Conservation (phyloP, 257 asterid species). For the Penstemon newberryi region DNA sequence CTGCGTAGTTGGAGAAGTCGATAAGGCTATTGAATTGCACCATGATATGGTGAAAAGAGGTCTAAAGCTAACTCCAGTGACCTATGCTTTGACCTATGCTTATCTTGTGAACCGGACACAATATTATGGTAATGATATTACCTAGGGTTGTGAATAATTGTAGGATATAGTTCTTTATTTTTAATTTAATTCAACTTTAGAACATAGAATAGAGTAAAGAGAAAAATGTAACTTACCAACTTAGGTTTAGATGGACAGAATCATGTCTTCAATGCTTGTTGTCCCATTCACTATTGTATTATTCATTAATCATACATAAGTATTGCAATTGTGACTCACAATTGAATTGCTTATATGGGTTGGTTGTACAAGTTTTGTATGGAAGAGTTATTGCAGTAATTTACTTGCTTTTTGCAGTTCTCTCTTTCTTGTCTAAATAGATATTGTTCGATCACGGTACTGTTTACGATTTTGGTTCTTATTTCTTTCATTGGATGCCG, state of each 20-base stretch:
- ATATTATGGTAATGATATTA: neutral
- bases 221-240: neutral
- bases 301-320: slow-evolving; percentile 6
- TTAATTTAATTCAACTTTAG: slow-evolving; percentile 1
- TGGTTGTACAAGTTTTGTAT: neutral
- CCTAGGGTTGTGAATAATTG: neutral
- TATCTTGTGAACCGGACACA: slow-evolving; percentile 29
- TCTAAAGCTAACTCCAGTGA: slow-evolving; percentile 53
- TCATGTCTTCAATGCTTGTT: neutral
- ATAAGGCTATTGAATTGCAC: slow-evolving; percentile 61
- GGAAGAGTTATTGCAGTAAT: slow-evolving; percentile 3
- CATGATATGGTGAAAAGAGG: slow-evolving; percentile 66
- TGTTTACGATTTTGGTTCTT: too few species aligned
- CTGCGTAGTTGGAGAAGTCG: slow-evolving; percentile 58
- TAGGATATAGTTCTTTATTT: neutral
- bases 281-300: slow-evolving; percentile 12
- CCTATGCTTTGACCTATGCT: slow-evolving; percentile 42
- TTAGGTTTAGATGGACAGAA: neutral
- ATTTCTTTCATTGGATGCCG: too few species aligned
- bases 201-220: slow-evolving; percentile 1
- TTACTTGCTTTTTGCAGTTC: slow-evolving; percentile 2
- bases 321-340: neutral
- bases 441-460: too few species aligned
- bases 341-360: slow-evolving; percentile 5
- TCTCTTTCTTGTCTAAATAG: neutral